Evolutionary conservation across 371 early-diverging fungal species (phyloP), one percentile per base, ranked within the genome.

Genomic region (Ecytonucleospora hepatopenaei): DNA sequence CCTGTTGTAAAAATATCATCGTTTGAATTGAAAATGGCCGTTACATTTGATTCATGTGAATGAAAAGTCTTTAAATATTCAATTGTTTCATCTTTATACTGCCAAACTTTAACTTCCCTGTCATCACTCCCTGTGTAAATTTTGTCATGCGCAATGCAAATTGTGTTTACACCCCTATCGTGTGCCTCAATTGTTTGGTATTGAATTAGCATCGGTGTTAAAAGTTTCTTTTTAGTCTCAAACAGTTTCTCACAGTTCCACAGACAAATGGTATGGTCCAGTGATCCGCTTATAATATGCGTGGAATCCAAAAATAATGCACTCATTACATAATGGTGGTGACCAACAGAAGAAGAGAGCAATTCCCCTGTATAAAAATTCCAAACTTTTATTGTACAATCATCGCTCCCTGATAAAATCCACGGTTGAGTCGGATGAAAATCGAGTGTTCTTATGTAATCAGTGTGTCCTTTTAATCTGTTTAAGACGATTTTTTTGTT

Each of bases 311-410:
- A 90, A 83, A 96, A 98, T 75, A 87, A 86, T 1, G 92, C 95
- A 63, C 86, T 85, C 97, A 96, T 97, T n/a, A 96, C 94, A 79
- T 97, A 98, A 80, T 97, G 94, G 72, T 90, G 92, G 80, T 94
- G 95, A 0, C 99, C 99, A 1, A 94, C 91, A 56, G 97, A 83
- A 49, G 91, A 88, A 35, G 91, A 89, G 58, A 98, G 87, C 76
- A 92, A 91, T 77, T 86, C 89, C 60, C 94, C 84, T n/a, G 92
- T 91, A 80, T 94, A 93, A 91, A 94, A 95, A 83, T 97, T 95
- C 93, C 93, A 96, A 63, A 97, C 90, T 66, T 94, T 88, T 69
- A 97, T 90, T 19, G 97, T 94, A 77, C 94, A 92, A 78, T 98
- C 98, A 74, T 98, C 98, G 19, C 92, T 91, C 33, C 90, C 87